phyloP scores from a whole-genome alignment of 768 basidiomycete genomes.

The Favolaschia claudopus region DNA sequence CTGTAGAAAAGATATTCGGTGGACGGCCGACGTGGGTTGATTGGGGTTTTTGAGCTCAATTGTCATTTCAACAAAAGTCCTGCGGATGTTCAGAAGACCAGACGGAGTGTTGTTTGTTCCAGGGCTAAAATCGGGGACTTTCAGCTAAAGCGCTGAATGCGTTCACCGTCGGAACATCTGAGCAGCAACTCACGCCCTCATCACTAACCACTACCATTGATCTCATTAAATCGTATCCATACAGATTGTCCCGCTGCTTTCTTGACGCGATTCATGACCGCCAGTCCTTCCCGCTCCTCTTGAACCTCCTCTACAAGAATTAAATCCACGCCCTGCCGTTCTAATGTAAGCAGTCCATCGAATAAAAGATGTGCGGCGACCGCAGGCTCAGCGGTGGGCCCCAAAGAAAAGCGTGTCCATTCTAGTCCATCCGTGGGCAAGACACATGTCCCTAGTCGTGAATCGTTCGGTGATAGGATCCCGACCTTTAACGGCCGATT shows the following conservation, averaged over 20 bases:
- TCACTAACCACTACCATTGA: too few species aligned
- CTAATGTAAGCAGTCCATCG: constrained; percentile 84
- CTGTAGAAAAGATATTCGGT: constrained; percentile 45
- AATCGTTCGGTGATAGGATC: constrained; percentile 70
- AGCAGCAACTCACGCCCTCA: too few species aligned
- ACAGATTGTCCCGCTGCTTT: constrained; percentile 81
- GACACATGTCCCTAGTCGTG: constrained; percentile 47
- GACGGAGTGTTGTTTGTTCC: too few species aligned
- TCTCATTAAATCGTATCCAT: constrained; percentile 39
- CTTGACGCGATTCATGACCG: constrained; percentile 92
- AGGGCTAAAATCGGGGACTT: too few species aligned
- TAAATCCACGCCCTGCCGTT: constrained; percentile 75
- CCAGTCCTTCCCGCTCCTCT: constrained; percentile 85
- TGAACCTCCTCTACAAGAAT: constrained; percentile 87
- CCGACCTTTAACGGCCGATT: constrained; percentile 60
- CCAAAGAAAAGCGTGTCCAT: constrained; percentile 65
- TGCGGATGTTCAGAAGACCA: too few species aligned
- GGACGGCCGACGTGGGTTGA: constrained; percentile 50
- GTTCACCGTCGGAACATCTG: too few species aligned
- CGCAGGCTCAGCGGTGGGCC: constrained; percentile 62
- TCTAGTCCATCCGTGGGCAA: constrained; percentile 46
- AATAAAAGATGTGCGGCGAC: constrained; percentile 84
- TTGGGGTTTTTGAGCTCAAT: constrained; percentile 23
- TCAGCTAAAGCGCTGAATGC: too few species aligned
- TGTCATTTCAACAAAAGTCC: too few species aligned